Base-by-base conservation (phyloP, 148 eudicot species). In the Euryodendron excelsum region DNA sequence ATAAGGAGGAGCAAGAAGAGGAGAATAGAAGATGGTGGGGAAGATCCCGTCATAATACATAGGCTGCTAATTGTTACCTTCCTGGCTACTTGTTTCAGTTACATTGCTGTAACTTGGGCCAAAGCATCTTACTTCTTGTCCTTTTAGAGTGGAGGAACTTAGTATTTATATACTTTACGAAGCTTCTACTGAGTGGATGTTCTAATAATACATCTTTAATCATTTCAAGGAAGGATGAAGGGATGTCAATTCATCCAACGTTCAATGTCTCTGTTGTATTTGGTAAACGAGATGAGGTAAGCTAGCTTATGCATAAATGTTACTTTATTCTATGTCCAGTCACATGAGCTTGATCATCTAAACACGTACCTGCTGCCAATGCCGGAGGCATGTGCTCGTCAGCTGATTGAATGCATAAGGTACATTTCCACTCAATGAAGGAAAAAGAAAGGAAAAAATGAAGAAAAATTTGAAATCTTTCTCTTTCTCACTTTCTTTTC, bases 251-350 rank as follows among this genome's bases (percentile, higher is more conserved):
- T 34, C 73, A 85, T 33, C 91, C 96, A 78, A 91, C 96, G 31
- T 94, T 78, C 69, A 84, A 53, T 36, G 92, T 92, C 13, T 83
- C 89, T 56, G 96, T 91, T 15, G 61, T 93, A 74, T 89, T 94
- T 79, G 98, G 98, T 73, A 94, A 94, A 88, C 88, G 96, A 67
- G 97, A 94, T 67, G 97, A 94, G 91, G 98, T 94, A 77, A 85
- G 78, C 18, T 64, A 45, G 71, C 33, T 30, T 63, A 79, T 70
- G 67, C 15, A 10, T 34, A 52, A 27, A 27, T 82, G 45, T 56
- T 67, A 28, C 64, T 37, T 25, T 25, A 25, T 25, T 63, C 44
- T 70, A 58, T 36, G 27, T 30, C 25, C 27, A 10, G 31, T 63
- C 44, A 78, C 68, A 66, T 77, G 44, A 70, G 58, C 34, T 80